These are phyloP conservation scores for Mortierella sp. DNA, from an alignment of 371 early-diverging fungal species.

Conservation along the genomic window DNA sequence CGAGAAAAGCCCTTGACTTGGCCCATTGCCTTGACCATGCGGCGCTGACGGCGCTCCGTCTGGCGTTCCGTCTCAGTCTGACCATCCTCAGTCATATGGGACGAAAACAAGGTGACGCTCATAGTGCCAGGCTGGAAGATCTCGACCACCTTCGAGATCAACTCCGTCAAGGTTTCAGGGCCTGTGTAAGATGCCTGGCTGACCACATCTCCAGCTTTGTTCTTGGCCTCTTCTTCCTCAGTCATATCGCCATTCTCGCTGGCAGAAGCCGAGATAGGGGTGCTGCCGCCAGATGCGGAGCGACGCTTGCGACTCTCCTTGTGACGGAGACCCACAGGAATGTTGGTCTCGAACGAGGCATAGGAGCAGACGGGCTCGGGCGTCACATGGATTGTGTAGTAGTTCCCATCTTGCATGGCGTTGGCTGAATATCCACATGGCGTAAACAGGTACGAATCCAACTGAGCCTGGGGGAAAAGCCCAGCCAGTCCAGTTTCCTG, in stretches of 20 bases:
- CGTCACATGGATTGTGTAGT: constrained; percentile 98
- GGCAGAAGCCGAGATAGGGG: constrained; percentile 19
- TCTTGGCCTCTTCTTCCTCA: constrained; percentile 35
- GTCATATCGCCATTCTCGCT: constrained; percentile 43
- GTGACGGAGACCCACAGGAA: constrained; percentile 67
- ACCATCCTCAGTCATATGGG: constrained; percentile 62
- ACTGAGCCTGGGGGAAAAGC: constrained; percentile 80
- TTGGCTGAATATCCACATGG: constrained; percentile 97
- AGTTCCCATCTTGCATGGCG: constrained; percentile 83
- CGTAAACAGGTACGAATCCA: constrained; percentile 90
- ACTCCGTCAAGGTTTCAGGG: constrained; percentile 71
- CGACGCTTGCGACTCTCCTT: constrained; percentile 25
- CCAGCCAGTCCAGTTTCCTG: constrained; percentile 78
- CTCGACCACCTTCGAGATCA: constrained; percentile 81
- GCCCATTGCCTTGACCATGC: constrained; percentile 60
- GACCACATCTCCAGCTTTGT: constrained; percentile 40
- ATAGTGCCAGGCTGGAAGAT: constrained; percentile 87
- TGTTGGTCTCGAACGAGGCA: constrained; percentile 95
- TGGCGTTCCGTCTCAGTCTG: constrained; percentile 49
- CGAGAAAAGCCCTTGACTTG: constrained; percentile 68
- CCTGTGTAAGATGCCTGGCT: constrained; percentile 43
- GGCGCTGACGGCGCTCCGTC: constrained; percentile 58
- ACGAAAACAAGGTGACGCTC: constrained; percentile 86
- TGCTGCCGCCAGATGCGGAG: constrained; percentile 33
- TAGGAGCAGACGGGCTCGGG: constrained; percentile 97